Conservation (phyloP, 305 asterid genomes). For the Fraxinus latifolia region DNA sequence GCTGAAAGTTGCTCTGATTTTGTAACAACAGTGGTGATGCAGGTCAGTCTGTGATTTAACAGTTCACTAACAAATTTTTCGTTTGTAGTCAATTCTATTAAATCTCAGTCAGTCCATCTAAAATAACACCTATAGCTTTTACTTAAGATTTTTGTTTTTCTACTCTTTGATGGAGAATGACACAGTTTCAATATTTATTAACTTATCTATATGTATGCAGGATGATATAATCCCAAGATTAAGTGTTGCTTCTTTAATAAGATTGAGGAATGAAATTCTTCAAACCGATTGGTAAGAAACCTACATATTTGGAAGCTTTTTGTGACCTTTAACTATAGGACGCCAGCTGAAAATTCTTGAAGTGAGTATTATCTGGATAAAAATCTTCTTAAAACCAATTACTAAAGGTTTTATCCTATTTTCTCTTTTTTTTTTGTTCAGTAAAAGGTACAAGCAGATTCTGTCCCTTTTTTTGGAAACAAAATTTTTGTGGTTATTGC, state of each 20-base stretch:
- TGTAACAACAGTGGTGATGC: conserved; percentile 88
- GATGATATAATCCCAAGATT: conserved; percentile 85
- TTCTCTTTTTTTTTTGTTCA: not conserved
- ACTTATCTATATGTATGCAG: conserved; percentile 37
- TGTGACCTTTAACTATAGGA: not conserved
- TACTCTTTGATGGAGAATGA: not conserved
- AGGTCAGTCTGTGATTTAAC: conserved; percentile 40
- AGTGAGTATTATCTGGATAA: not conserved
- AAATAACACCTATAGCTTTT: not conserved
- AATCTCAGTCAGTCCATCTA: not conserved
- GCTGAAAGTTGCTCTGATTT: conserved; percentile 82
- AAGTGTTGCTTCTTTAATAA: conserved; percentile 59
- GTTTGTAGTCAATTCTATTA: not conserved
- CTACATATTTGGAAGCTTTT: not conserved
- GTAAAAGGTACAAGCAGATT: not conserved
- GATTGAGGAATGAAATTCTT: conserved; percentile 88
- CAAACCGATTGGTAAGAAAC: conserved; percentile 75
- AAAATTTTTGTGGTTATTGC: not conserved
- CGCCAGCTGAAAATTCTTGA: not conserved
- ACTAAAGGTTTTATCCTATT: not conserved
- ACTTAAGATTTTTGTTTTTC: not conserved
- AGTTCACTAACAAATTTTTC: not conserved
- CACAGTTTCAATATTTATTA: not conserved
- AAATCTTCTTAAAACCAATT: not conserved
- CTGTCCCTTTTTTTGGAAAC: not conserved